Conservation (phyloP, 495 filamentous ascomycete species). For the Penicillium egyptiacum region DNA sequence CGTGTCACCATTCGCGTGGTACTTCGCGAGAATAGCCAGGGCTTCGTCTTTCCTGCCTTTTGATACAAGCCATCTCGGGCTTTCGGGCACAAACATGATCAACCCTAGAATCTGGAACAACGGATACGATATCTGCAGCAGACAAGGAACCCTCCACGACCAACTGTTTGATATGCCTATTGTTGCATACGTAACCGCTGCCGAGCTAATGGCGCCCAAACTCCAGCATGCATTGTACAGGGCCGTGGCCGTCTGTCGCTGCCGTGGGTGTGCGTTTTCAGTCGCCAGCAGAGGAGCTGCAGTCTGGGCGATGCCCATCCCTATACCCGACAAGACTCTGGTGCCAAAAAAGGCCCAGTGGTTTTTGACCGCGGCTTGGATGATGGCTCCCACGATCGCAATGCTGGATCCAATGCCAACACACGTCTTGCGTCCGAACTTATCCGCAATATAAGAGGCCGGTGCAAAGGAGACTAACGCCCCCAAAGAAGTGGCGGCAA, state of each 20-base stretch:
- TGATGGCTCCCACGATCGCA: conserved; percentile 19
- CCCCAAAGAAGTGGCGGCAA: conserved; percentile 27
- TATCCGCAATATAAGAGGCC: conserved; percentile 27
- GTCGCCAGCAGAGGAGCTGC: conserved; percentile 27
- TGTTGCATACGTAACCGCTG: conserved; percentile 21
- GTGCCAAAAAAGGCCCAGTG: conserved; percentile 29
- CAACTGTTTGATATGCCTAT: conserved; percentile 19
- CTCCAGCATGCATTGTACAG: conserved; percentile 27
- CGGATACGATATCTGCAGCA: conserved; percentile 24
- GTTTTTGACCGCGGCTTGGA: conserved; percentile 14
- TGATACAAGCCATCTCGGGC: conserved; percentile 43
- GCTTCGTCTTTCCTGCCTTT: conserved; percentile 41
- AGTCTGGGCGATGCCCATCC: conserved; percentile 25
- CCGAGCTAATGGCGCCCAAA: conserved; percentile 24
- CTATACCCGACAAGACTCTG: conserved; percentile 23
- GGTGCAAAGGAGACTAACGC: conserved; percentile 26
- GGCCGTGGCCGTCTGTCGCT: conserved; percentile 29
- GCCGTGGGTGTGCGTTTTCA: conserved; percentile 27
- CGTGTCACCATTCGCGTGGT: conserved; percentile 36
- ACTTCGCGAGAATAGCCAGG: conserved; percentile 34
- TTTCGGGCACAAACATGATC: conserved; percentile 23
- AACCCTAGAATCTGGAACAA: conserved; percentile 18
- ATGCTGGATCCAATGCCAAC: conserved; percentile 19
- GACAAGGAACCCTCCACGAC: conserved; percentile 27
- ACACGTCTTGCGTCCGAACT: conserved; percentile 21